Evolutionary conservation across 2,329 filamentous ascomycete species (phyloP), one percentile per base, ranked within the genome.

Genomic region (Aspergillus sp.): DNA sequence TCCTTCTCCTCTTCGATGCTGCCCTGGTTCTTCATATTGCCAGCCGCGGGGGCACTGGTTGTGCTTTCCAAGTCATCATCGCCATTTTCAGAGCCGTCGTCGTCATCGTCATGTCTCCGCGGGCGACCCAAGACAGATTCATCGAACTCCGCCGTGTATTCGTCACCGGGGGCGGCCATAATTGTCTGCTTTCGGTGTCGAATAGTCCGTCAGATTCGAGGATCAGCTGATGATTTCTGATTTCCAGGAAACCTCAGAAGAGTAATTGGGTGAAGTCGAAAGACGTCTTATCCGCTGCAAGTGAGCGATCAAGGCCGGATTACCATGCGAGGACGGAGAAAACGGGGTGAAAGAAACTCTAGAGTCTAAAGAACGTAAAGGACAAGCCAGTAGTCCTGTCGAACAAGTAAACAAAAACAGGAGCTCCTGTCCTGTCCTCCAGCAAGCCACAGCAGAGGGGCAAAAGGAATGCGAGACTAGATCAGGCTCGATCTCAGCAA

Each of bases 21-120:
- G 56, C 71, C 73, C 48, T 73, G 67, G 60, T 76, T 76, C 58
- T 85, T 87, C 63, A 85, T 86, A 70, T 87, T 79, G 45, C 87
- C 89, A 60, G 90, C 90, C 26, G 91, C 82, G 8, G 90, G 85
- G 61, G 89, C 86, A 68, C 91, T 96, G 41, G 88, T 87, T 68
- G 95, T 77, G 65, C 84, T 87, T 68, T 87, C 84, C 53, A 81
- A 69, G 62, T 95, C 89, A 57, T 96, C 92, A 58, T 94, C 89
- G 91, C 89, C 63, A 45, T 81, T 82, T 64, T 95, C 90, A 38
- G 88, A 90, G 65, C 89, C 88, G 62, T 95, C 93, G 67, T 96
- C 92, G 67, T 95, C 92, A 68, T 95, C 89, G 66, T 91, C 91
- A 66, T 88, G 85, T 68, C 87, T 83, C 62, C 90, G 85, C 61